Evolutionary conservation across 768 basidiomycete species (phyloP), one percentile per base, ranked within the genome.

Genomic region (Boletales sp.): DNA sequence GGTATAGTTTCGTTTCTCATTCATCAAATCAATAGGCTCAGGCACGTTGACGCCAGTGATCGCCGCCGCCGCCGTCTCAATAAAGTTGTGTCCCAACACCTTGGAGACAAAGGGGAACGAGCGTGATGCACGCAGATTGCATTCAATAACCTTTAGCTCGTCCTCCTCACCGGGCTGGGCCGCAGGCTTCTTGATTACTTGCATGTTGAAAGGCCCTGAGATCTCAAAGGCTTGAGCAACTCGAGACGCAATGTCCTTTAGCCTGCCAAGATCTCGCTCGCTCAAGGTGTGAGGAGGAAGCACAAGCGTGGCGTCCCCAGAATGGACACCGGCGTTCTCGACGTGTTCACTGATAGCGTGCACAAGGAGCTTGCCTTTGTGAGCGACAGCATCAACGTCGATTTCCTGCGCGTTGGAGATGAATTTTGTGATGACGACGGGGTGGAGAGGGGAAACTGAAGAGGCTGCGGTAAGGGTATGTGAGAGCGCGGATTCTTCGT

Each of bases 41-140:
- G 96, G 96, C 0, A 98, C 91, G 56, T 92, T 76, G 51, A 87
- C 78, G 48, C 83, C 86, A 17, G 87, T 80, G 57, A 95, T 95
- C 17, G 94, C 94, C 21, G 84, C 79, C 14, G 93, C 87, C 13
- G 95, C 95, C 36, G 86, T 85, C 55, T 98, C 90, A 58, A 99
- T 93, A 70, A 98, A 98, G 76, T 99, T 97, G 70, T 87, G 86
- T 40, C 92, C 95, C 55, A 98, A 79, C 15, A 98, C 95, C 75
- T 98, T 98, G 52, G 93, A 96, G 3, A 99, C 96, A 74, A 99
- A 99, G 55, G 95, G 94, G 88, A 98, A 98, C 30, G 93, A 95
- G 18, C 96, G 86, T 21, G 95, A 98, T 14, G 96, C 96, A 50
- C 96, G 90, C 32, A 98, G 75, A 70, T 99, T 99, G 72, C 96